A percentile compares a stretch with the other conserved stretches of the same genome.
phyloP scores from a whole-genome alignment of 306 rosid species.

The Rubus idaeus region DNA sequence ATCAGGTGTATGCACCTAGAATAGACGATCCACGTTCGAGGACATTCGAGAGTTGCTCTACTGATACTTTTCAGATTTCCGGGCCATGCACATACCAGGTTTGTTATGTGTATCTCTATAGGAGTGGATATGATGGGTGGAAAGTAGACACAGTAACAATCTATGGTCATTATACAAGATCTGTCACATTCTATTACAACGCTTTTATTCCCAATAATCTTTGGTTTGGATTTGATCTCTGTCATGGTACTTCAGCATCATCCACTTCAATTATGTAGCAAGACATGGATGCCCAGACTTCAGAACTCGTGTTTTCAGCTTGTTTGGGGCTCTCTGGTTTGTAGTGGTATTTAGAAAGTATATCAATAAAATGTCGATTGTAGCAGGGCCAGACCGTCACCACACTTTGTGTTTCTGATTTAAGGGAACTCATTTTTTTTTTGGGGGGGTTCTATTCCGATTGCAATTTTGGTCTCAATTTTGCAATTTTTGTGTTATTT shows the following conservation, averaged over 20 bases:
- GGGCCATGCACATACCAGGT: constrained; percentile 74
- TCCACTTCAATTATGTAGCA: constrained; percentile 29
- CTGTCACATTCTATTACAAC: constrained; percentile 56
- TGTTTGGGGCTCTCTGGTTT: neutral
- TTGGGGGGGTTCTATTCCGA: neutral
- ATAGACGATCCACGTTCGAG: constrained; percentile 56
- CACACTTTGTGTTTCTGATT: neutral
- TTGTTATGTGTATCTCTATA: constrained; percentile 67
- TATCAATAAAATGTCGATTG: neutral
- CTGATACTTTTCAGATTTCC: constrained; percentile 59
- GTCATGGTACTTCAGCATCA: constrained; percentile 31
- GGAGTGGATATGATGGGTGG: constrained; percentile 88
- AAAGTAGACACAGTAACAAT: constrained; percentile 60
- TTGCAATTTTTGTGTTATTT: too few species aligned
- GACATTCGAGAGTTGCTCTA: constrained; percentile 80
- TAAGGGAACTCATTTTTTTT: neutral
- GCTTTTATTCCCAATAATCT: constrained; percentile 49
- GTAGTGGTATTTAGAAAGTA: constrained; percentile 1
- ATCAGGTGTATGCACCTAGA: constrained; percentile 69
- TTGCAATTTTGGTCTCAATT: too few species aligned
- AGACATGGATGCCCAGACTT: neutral
- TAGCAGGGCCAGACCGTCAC: neutral
- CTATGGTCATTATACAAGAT: constrained; percentile 29
- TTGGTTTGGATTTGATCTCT: constrained; percentile 76
- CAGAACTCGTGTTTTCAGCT: neutral